Percentiles rank a stretch among this genome's conserved stretches.
These are phyloP conservation scores for Suillus subluteus DNA, from an alignment of 768 basidiomycete genomes.

Conservation along the genomic window DNA sequence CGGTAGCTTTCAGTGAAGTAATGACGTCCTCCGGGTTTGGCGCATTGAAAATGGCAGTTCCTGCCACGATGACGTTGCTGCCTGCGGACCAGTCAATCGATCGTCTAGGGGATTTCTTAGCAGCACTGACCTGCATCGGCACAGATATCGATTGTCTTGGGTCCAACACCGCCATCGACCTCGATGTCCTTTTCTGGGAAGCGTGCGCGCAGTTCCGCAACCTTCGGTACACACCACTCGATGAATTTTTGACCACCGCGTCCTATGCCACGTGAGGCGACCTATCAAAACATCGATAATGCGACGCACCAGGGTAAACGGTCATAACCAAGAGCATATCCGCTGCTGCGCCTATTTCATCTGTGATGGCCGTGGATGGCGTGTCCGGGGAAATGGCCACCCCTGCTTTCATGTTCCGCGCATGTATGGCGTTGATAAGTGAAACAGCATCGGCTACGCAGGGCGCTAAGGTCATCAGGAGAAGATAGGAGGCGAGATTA, in stretches of 20 bases:
- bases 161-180: conserved; percentile 97
- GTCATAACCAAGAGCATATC: conserved; percentile 99
- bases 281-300: conserved; percentile 1
- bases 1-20: conserved; percentile 63
- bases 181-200: conserved; percentile 97
- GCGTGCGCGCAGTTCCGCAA: conserved; percentile 82
- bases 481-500: conserved; percentile 13
- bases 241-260: conserved; percentile 97
- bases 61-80: conserved; percentile 97
- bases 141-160: conserved; percentile 84
- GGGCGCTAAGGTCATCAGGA: conserved; percentile 17
- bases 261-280: conserved; percentile 45
- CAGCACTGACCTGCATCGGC: conserved; percentile 76
- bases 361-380: conserved; percentile 83
- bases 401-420: conserved; percentile 89
- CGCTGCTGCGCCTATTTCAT: conserved; percentile 78
- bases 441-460: conserved; percentile 66
- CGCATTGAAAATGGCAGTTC: conserved; percentile 91
- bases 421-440: conserved; percentile 81
- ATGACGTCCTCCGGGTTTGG: conserved; percentile 82
- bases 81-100: conserved; percentile 48
- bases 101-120: not conserved
- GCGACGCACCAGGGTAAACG: conserved; percentile 80
- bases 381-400: conserved; percentile 98
- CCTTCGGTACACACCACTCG: conserved; percentile 90